phyloP scores from a whole-genome alignment of 176 grass and related monocot genomes.

The Eragrostis curvula region DNA sequence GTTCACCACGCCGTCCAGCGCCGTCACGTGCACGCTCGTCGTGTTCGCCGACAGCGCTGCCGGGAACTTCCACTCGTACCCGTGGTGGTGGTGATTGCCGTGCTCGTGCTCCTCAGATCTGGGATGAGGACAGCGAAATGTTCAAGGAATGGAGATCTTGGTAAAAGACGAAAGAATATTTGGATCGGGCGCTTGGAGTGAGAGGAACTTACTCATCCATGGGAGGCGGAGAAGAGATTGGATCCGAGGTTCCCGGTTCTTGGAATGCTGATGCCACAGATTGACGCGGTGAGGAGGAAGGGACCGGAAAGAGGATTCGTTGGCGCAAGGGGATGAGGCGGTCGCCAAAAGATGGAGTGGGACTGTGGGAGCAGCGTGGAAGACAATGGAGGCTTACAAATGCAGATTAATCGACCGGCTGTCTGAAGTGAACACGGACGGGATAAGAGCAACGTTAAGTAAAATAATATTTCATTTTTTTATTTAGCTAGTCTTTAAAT shows the following conservation, averaged over 20 bases:
- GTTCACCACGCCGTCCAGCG: constrained; percentile 91
- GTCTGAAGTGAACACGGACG: too few species aligned
- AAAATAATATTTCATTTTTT: too few species aligned
- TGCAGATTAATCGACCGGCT: too few species aligned
- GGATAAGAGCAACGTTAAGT: too few species aligned
- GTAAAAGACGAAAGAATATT: background rate
- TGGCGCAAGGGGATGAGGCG: background rate
- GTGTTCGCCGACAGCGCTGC: constrained; percentile 54
- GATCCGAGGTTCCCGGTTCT: constrained; percentile 22
- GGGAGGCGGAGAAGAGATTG: background rate
- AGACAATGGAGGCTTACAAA: too few species aligned
- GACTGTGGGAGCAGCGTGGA: too few species aligned
- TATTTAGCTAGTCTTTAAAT: too few species aligned
- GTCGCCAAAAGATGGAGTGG: too few species aligned
- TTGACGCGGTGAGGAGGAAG: background rate
- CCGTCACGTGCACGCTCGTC: constrained; percentile 96
- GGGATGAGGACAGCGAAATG: background rate
- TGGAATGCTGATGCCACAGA: background rate
- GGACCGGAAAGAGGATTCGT: background rate
- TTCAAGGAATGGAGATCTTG: background rate
- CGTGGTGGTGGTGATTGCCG: constrained; percentile 10
- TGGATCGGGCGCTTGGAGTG: background rate
- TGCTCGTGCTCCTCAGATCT: constrained; percentile 56
- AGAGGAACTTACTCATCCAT: constrained; percentile 66
- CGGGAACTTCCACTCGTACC: constrained; percentile 54